Evolutionary conservation across 306 rosid genomes (phyloP).

Genomic region (Vicia sativa): DNA sequence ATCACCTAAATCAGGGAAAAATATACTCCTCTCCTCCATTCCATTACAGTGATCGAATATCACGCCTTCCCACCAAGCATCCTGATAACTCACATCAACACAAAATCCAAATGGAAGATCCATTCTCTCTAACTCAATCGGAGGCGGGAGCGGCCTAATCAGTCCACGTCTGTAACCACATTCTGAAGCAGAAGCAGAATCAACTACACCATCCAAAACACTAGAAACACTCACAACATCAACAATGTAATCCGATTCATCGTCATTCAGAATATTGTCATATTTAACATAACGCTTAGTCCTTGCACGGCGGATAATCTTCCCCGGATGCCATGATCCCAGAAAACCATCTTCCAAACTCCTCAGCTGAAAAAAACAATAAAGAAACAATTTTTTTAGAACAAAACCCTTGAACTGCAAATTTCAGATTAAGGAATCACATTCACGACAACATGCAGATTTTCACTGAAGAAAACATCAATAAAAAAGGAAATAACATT

Average conservation of each 20-base stretch:
- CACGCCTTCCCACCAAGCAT: slow-evolving; percentile 98
- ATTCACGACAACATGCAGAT: slow-evolving; percentile 9
- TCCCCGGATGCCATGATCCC: slow-evolving; percentile 89
- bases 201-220: slow-evolving; percentile 50
- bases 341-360: slow-evolving; percentile 73
- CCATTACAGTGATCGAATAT: slow-evolving; percentile 65
- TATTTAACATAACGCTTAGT: slow-evolving; percentile 59
- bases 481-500: slow-evolving; percentile 6
- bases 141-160: slow-evolving; percentile 74
- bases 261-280: slow-evolving; percentile 54
- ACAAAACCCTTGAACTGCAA: slow-evolving; percentile 5
- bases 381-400: background rate
- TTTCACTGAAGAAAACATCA: background rate
- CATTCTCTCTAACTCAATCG: slow-evolving; percentile 23
- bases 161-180: slow-evolving; percentile 44
- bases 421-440: slow-evolving; percentile 23
- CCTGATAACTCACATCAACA: slow-evolving; percentile 67
- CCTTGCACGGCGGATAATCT: slow-evolving; percentile 47
- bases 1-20: slow-evolving; percentile 91
- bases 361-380: slow-evolving; percentile 59
- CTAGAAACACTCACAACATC: slow-evolving; percentile 57
- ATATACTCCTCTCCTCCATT: slow-evolving; percentile 54
- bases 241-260: slow-evolving; percentile 41
- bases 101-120: slow-evolving; percentile 64
- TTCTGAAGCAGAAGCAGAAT: slow-evolving; percentile 6